Evolutionary conservation across 371 early-diverging fungal species (phyloP).

Genomic region (Mortierella sp.): DNA sequence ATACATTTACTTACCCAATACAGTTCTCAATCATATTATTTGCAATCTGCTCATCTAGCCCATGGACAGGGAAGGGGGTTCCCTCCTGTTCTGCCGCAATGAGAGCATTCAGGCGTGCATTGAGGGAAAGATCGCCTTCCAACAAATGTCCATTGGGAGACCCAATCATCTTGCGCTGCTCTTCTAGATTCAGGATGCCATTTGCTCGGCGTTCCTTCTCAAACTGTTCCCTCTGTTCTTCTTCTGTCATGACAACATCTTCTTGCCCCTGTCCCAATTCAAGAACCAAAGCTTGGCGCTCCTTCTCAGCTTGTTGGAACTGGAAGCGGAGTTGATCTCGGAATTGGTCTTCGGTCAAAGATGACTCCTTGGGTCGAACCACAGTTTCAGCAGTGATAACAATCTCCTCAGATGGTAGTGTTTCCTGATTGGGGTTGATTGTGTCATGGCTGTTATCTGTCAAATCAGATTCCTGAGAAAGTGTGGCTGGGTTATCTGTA

Average conservation of each 20-base stretch:
- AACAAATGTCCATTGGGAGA: constrained; percentile 35
- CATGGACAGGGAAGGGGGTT: constrained; percentile 64
- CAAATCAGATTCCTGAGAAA: not conserved
- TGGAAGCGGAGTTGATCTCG: not conserved
- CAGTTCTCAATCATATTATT: constrained; percentile 79
- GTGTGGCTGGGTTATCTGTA: not conserved
- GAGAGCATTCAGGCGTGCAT: constrained; percentile 51
- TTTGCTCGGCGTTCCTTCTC: constrained; percentile 43
- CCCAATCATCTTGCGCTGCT: constrained; percentile 50
- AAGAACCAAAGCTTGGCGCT: constrained; percentile 21
- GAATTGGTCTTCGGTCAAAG: not conserved
- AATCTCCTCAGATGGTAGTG: not conserved
- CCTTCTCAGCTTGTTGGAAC: constrained; percentile 14
- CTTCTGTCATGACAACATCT: constrained; percentile 31
- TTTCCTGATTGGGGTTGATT: not conserved
- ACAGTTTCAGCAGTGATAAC: constrained; percentile 18
- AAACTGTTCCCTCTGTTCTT: constrained; percentile 47
- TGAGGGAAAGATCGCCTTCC: constrained; percentile 43
- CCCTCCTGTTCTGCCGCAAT: constrained; percentile 34
- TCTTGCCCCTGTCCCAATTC: constrained; percentile 29
- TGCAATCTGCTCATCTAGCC: constrained; percentile 70
- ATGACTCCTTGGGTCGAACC: not conserved
- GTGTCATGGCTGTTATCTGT: not conserved
- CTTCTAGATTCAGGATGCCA: constrained; percentile 34
- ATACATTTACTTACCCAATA: constrained; percentile 60